Evolutionary conservation across 768 basidiomycete genomes (phyloP).

Genomic region (Boletus edulis): DNA sequence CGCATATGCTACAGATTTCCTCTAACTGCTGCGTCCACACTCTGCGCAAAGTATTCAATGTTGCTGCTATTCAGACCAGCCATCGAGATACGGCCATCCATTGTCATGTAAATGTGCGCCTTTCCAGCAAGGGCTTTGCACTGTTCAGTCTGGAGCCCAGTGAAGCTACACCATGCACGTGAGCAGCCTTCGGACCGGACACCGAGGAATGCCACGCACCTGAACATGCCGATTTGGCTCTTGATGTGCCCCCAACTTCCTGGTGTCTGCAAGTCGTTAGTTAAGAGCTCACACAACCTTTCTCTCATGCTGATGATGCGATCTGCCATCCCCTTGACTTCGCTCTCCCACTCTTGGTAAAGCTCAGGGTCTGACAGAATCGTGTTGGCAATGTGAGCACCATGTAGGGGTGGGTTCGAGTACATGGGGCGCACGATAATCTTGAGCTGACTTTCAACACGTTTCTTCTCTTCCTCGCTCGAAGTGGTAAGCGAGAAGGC

Average conservation of each 20-base stretch:
- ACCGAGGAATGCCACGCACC: slow-evolving; percentile 45
- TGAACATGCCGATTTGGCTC: slow-evolving; percentile 97
- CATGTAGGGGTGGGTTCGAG: slow-evolving; percentile 94
- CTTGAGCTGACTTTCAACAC: slow-evolving; percentile 92
- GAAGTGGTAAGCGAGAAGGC: slow-evolving; percentile 82
- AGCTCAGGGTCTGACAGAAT: slow-evolving; percentile 76
- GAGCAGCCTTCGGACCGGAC: neutral
- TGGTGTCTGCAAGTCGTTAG: slow-evolving; percentile 80
- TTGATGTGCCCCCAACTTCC: slow-evolving; percentile 96
- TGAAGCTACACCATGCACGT: slow-evolving; percentile 55
- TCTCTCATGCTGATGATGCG: slow-evolving; percentile 93
- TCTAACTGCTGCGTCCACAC: slow-evolving; percentile 79
- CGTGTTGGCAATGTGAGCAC: slow-evolving; percentile 81
- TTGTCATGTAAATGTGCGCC: slow-evolving; percentile 93
- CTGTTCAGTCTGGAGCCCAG: slow-evolving; percentile 76
- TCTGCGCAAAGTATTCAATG: slow-evolving; percentile 88
- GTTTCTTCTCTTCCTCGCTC: slow-evolving; percentile 73
- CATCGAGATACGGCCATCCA: slow-evolving; percentile 92
- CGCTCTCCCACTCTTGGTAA: slow-evolving; percentile 84
- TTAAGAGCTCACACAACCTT: slow-evolving; percentile 73
- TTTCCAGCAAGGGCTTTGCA: slow-evolving; percentile 82
- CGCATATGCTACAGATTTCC: slow-evolving; percentile 54
- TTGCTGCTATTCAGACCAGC: slow-evolving; percentile 83
- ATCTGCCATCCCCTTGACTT: slow-evolving; percentile 95
- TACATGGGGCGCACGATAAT: slow-evolving; percentile 96